Percentiles rank a stretch among this genome's conserved stretches.
These are phyloP conservation scores for Sclerotiophoma versabilis DNA, from an alignment of 2,329 filamentous ascomycete species.

Conservation along the genomic window DNA sequence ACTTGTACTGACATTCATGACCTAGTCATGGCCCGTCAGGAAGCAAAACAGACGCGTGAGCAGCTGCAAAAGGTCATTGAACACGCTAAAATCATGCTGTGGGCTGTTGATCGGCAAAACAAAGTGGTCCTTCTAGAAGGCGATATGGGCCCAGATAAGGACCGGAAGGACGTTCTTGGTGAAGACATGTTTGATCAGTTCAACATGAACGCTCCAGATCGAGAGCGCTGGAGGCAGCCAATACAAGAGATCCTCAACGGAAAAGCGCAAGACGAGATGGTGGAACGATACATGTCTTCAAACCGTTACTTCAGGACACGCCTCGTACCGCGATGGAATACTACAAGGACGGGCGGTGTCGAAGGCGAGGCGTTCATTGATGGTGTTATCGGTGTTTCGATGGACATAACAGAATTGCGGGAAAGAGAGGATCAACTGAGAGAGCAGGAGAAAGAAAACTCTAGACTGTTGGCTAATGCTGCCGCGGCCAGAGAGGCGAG, in stretches of 20 bases:
- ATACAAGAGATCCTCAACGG: constrained; percentile 72
- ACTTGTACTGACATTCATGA: constrained; percentile 84
- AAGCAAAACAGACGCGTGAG: constrained; percentile 70
- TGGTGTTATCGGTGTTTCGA: constrained; percentile 78
- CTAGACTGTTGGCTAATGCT: constrained; percentile 74
- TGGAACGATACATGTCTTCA: constrained; percentile 66
- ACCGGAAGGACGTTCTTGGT: constrained; percentile 56
- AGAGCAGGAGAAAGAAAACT: constrained; percentile 72
- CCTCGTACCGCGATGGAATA: constrained; percentile 70
- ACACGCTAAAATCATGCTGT: constrained; percentile 77
- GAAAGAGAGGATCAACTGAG: constrained; percentile 68
- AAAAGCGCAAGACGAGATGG: constrained; percentile 64
- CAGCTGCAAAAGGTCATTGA: constrained; percentile 76
- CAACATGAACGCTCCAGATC: constrained; percentile 32
- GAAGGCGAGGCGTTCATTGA: constrained; percentile 64
- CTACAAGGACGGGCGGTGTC: constrained; percentile 61
- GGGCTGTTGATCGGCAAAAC: constrained; percentile 70
- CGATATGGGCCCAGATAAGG: constrained; percentile 58
- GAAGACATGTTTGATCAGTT: constrained; percentile 72
- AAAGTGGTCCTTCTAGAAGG: constrained; percentile 75
- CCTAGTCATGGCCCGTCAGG: constrained; percentile 71
- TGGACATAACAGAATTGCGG: constrained; percentile 79
- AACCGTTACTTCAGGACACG: constrained; percentile 75
- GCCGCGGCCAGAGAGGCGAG: constrained; percentile 81
- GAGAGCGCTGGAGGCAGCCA: constrained; percentile 60